Percentiles rank a stretch among this genome's conserved stretches.
Conservation (phyloP, 805 yeast genomes). For the Teunomyces cretensis region DNA sequence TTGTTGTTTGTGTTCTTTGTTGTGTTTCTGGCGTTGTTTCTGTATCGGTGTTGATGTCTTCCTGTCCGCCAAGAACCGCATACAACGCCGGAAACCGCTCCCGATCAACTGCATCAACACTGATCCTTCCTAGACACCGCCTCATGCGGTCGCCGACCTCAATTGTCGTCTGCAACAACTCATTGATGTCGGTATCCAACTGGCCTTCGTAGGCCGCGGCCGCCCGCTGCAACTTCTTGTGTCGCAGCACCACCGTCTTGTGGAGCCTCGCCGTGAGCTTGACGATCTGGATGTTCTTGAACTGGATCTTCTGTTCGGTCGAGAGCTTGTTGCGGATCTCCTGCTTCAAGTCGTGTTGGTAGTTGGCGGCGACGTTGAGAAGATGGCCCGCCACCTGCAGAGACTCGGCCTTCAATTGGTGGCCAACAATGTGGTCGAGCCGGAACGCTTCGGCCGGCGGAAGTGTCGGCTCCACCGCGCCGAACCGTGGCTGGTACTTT, state of each 20-base stretch:
- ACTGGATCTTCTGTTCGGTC: constrained; percentile 41
- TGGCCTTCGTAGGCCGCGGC: neutral
- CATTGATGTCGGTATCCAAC: constrained; percentile 8
- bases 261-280: constrained; percentile 15
- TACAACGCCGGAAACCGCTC: neutral
- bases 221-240: constrained; percentile 4
- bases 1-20: neutral
- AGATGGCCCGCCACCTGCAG: constrained; percentile 29
- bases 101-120: neutral
- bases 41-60: no score
- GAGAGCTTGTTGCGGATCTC: constrained; percentile 34
- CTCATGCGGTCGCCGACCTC: constrained; percentile 13
- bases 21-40: neutral
- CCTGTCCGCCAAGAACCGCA: neutral
- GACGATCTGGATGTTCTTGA: constrained; percentile 36
- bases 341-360: constrained; percentile 35
- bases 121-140: neutral
- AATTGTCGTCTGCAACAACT: constrained; percentile 7
- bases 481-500: constrained; percentile 14
- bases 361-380: constrained; percentile 26
- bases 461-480: constrained; percentile 9
- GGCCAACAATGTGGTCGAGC: constrained; percentile 27
- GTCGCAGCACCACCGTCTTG: constrained; percentile 3
- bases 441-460: constrained; percentile 34
- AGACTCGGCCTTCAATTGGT: constrained; percentile 25